Conservation (phyloP, 2,329 filamentous ascomycete species). For the Colletotrichum sidae region DNA sequence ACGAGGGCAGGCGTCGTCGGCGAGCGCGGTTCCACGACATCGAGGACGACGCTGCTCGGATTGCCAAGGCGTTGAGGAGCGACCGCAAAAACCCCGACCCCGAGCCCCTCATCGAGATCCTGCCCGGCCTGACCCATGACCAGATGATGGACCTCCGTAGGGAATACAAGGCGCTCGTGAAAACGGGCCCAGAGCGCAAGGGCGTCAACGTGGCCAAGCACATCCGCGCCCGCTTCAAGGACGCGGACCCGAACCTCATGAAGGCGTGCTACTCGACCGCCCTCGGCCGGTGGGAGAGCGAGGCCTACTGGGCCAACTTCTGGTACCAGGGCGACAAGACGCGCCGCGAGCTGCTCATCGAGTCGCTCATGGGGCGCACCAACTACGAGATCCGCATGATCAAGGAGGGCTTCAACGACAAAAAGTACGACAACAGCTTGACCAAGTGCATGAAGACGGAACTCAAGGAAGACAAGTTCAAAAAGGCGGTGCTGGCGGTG, state of each 20-base stretch:
- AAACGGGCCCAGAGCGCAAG: constrained; percentile 77
- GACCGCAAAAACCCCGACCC: constrained; percentile 70
- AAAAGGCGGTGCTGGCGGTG: constrained; percentile 84
- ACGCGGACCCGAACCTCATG: constrained; percentile 80
- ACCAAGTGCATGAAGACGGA: constrained; percentile 90
- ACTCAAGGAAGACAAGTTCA: constrained; percentile 96
- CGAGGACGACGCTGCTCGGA: constrained; percentile 78
- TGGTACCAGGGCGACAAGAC: constrained; percentile 93
- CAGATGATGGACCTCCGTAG: constrained; percentile 87
- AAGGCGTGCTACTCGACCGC: constrained; percentile 93
- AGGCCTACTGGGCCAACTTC: constrained; percentile 98
- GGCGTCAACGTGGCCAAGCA: constrained; percentile 90
- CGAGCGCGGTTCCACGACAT: constrained; percentile 87
- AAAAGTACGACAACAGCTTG: constrained; percentile 87
- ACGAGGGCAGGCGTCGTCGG: constrained; percentile 60
- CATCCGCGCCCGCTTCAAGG: constrained; percentile 81
- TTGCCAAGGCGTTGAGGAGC: constrained; percentile 80
- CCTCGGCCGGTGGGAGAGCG: constrained; percentile 89
- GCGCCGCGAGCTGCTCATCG: constrained; percentile 89
- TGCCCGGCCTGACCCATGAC: constrained; percentile 86
- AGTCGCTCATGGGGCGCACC: constrained; percentile 88
- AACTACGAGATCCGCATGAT: constrained; percentile 90
- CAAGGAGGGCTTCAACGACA: constrained; percentile 89
- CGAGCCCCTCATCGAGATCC: constrained; percentile 81
- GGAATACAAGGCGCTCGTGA: constrained; percentile 92